Evolutionary conservation across 805 yeast species (phyloP), one percentile per base, ranked within the genome.

Genomic region (Pichia gijzeniarum): DNA sequence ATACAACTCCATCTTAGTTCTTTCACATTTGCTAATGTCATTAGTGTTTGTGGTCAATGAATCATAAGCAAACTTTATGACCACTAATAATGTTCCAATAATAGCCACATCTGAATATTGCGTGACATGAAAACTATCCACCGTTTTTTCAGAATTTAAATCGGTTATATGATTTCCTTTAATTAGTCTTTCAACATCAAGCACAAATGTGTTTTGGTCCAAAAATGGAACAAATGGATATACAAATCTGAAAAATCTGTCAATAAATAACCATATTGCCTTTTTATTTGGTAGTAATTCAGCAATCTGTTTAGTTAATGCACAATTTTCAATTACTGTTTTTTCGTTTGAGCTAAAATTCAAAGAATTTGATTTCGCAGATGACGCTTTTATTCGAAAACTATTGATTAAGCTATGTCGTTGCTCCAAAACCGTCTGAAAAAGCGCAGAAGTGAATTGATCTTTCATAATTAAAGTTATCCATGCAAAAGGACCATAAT

Each of bases 81-180:
- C 59, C 9, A 72, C 56, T 38, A 77, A 57, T 13, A 77, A 52
- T 1, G 68, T 59, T 0, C 81, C 82, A 18, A 74, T 41, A 5
- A 60, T n/a, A n/a, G 80, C 78, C 47, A 74, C 67, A 53, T 75
- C 80, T 31, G 72, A 53, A 52, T 74, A 61, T n/a, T n/a, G 47
- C 63, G 68, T 32, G 65, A 67, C 12, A 74, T 50, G 25, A 12
- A 76, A 40, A 1, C 45, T 44, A 8, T 48, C 51, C 6, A 73
- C 56, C 20, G 49, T 53, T 9, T 38, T 58, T 30, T 71, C 73
- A 1, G 57, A 63, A 14, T 31, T 27, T 5, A 14, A 16, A n/a
- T n/a, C n/a, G n/a, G n/a, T n/a, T n/a, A n/a, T n/a, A n/a, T n/a
- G n/a, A n/a, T n/a, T n/a, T n/a, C n/a, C n/a, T n/a, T n/a, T n/a